Percentiles rank a stretch among this genome's conserved stretches.
Conservation (phyloP, 2,329 filamentous ascomycete species). For the Talaromyces sp. region DNA sequence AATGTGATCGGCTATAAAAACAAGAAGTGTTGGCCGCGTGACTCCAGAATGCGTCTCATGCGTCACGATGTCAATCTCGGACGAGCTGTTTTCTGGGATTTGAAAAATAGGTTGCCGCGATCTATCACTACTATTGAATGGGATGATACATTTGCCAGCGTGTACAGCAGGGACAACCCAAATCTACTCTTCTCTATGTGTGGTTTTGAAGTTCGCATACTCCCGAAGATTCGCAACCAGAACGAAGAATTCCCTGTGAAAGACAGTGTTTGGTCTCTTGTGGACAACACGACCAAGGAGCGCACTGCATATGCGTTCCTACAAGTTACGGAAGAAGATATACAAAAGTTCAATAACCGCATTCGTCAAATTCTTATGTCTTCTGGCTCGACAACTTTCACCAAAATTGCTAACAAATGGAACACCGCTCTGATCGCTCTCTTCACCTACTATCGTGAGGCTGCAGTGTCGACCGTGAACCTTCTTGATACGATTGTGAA, state of each 20-base stretch:
- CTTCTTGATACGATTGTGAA: conserved; percentile 97
- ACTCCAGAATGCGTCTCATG: conserved; percentile 97
- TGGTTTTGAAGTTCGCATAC: conserved; percentile 92
- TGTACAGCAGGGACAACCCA: conserved; percentile 96
- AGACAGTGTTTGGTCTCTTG: conserved; percentile 96
- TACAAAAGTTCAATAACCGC: conserved; percentile 98
- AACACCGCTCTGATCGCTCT: conserved; percentile 95
- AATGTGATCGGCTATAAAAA: conserved; percentile 99
- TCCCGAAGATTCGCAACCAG: conserved; percentile 91
- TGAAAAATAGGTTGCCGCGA: conserved; percentile 92
- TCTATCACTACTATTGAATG: conserved; percentile 97
- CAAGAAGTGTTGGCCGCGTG: conserved; percentile 98
- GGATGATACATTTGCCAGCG: conserved; percentile 97
- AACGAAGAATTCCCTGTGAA: conserved; percentile 97
- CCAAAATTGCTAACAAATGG: conserved; percentile 99
- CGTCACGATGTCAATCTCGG: conserved; percentile 97
- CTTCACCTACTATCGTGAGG: conserved; percentile 98
- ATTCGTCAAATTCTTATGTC: conserved; percentile 99
- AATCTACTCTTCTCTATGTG: conserved; percentile 97
- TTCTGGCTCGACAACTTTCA: conserved; percentile 98
- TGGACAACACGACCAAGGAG: conserved; percentile 95
- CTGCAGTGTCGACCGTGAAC: conserved; percentile 90
- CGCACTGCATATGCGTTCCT: conserved; percentile 95
- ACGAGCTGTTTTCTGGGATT: conserved; percentile 95
- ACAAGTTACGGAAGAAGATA: conserved; percentile 95